Evolutionary conservation across 164 flowering plant genomes (phyloP).

Genomic region (Stephania japonica): DNA sequence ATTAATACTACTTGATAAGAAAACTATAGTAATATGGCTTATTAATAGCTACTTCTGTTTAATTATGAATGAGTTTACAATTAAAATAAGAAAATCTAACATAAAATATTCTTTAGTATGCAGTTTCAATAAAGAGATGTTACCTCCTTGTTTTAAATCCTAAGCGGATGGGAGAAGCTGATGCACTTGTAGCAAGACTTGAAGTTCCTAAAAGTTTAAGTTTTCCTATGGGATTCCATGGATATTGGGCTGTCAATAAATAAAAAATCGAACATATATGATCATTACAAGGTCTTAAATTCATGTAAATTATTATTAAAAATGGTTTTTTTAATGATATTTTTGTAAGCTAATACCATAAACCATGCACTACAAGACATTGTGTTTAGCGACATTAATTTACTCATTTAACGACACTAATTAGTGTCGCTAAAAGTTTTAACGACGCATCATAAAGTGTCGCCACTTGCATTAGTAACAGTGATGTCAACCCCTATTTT

Average conservation of each 20-base stretch:
- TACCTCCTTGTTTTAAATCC: constrained; percentile 69
- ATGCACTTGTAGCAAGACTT: constrained; percentile 67
- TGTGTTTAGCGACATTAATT: no score
- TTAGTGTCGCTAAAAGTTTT: no score
- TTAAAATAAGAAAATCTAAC: no score
- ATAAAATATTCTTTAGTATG: constrained; percentile 50
- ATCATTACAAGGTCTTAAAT: neutral
- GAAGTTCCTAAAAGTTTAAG: constrained; percentile 75
- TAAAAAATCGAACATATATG: no score
- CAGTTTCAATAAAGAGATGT: constrained; percentile 72
- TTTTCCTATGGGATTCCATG: constrained; percentile 92
- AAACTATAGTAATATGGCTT: neutral
- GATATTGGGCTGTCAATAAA: constrained; percentile 55
- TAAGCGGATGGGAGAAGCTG: constrained; percentile 48
- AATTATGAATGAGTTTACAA: no score
- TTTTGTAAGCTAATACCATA: no score
- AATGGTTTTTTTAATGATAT: neutral
- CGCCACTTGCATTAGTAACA: no score
- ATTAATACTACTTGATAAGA: neutral
- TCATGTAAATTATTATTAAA: neutral
- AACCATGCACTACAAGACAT: no score
- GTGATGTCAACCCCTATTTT: no score
- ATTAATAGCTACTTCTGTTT: no score
- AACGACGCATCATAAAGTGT: no score
- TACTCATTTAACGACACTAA: no score